A percentile compares a stretch with the other conserved stretches of the same genome.
Evolutionary conservation across 805 yeast genomes (phyloP).

Genomic region (Wickerhamiella azymoides): DNA sequence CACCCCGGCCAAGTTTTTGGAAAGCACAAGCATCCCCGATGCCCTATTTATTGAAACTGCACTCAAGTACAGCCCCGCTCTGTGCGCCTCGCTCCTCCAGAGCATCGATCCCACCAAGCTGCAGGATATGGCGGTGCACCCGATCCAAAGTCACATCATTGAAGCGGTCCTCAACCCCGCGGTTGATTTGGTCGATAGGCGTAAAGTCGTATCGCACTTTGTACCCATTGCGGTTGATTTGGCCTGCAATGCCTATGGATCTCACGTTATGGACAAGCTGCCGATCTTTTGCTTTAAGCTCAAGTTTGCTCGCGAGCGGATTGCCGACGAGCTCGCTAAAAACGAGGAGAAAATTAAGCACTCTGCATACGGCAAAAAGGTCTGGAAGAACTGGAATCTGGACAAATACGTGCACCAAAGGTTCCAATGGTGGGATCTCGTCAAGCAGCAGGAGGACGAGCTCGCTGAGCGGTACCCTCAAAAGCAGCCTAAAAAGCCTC

Average conservation of each 20-base stretch:
- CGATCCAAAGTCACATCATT: slow-evolving; percentile 81
- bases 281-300: slow-evolving; percentile 69
- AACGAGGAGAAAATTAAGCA: slow-evolving; percentile 61
- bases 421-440: slow-evolving; percentile 61
- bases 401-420: slow-evolving; percentile 62
- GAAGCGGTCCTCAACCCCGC: slow-evolving; percentile 44
- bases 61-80: slow-evolving; percentile 50
- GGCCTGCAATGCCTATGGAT: slow-evolving; percentile 77
- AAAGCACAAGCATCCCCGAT: slow-evolving; percentile 1
- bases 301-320: slow-evolving; percentile 73
- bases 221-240: slow-evolving; percentile 41
- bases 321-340: slow-evolving; percentile 50
- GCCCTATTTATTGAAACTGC: slow-evolving; percentile 52
- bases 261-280: slow-evolving; percentile 74
- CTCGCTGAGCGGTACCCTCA: slow-evolving; percentile 6
- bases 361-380: slow-evolving; percentile 75
- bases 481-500: neutral
- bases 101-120: slow-evolving; percentile 33
- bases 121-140: slow-evolving; percentile 68
- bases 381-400: slow-evolving; percentile 92
- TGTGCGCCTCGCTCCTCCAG: slow-evolving; percentile 25
- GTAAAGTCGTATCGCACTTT: slow-evolving; percentile 53
- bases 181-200: slow-evolving; percentile 41
- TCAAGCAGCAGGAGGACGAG: slow-evolving; percentile 24
- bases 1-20: neutral